phyloP scores from a whole-genome alignment of 805 yeast species.

The Sugiyamaella marilandica region DNA sequence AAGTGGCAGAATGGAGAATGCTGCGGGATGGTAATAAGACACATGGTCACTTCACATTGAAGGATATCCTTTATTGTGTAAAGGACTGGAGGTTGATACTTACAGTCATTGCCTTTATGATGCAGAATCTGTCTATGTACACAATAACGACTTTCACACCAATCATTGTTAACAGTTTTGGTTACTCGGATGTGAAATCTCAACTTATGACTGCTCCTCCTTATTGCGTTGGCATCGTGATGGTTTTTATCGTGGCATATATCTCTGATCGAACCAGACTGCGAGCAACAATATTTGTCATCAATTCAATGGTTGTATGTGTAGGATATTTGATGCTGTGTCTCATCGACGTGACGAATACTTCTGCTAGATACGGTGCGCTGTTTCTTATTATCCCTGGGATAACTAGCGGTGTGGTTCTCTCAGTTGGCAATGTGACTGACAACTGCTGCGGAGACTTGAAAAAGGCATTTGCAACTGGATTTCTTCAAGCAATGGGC shows the following conservation, averaged over 20 bases:
- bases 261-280: constrained; percentile 7
- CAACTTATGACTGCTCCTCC: constrained; percentile 6
- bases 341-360: constrained; percentile 6
- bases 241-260: constrained; percentile 10
- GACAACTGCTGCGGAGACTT: constrained; percentile 14
- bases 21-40: constrained; percentile 13
- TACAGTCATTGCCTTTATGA: constrained; percentile 6
- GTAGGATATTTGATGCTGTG: constrained; percentile 10
- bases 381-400: constrained; percentile 12
- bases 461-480: constrained; percentile 12
- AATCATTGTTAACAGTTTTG: constrained; percentile 6
- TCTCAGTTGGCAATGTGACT: constrained; percentile 9
- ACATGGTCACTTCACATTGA: constrained; percentile 10
- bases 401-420: constrained; percentile 4
- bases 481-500: constrained; percentile 11
- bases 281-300: constrained; percentile 4
- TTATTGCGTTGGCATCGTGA: constrained; percentile 9
- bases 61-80: constrained; percentile 6
- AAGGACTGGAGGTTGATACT: constrained; percentile 8
- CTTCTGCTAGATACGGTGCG: constrained; percentile 10
- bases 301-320: constrained; percentile 3
- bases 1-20: constrained; percentile 34
- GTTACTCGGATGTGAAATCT: constrained; percentile 2
- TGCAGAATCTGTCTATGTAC: constrained; percentile 6
- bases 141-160: constrained; percentile 5